Base-by-base conservation (phyloP, 768 basidiomycete species). In the Strobilomyces dryophilus region DNA sequence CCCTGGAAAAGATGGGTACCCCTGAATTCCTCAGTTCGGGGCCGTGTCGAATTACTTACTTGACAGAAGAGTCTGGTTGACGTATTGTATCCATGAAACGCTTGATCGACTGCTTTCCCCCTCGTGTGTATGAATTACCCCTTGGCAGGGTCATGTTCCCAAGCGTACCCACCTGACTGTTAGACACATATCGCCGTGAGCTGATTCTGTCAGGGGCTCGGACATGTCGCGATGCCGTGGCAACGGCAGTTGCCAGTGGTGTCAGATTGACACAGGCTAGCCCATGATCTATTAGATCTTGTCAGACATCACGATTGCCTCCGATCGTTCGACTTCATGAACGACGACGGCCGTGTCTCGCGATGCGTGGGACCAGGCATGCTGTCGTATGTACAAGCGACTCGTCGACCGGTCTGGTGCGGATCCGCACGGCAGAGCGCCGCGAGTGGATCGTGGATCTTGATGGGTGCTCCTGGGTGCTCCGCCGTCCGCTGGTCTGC, bases 1-100 rank as follows among this genome's bases (percentile, higher is more conserved):
- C 8, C 52, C 68, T 3, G 77, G 74, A 6, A 73, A 73, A 55
- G 65, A 53, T 41, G 81, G 80, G 2, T 80, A 78, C 63, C 43
- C 43, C 14, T 17, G 24, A 43, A 43, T 17, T 6, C 24, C 7
- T 43, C 15, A 12, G 15, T 7, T 10, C 4, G 29, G 5, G 2
- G 29, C 29, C 29, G 21, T 40, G 39, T 40, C 39, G 39, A 9
- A 36, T 36, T 36, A 15, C 35, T 12, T 36, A 15, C 14, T 12
- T 14, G 5, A 41, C 18, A 9, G 31, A n/a, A n/a, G 31, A 31
- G 44, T 45, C 27, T 7, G 10, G 11, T 45, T 45, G 44, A 20
- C 11, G n/a, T 31, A n/a, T 45, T 45, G 44, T 18, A n/a, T 26
- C 26, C 11, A 24, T 41, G 21, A 41, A 11, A 24, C 14, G 26